phyloP scores from a whole-genome alignment of 768 basidiomycete genomes.

The Lactarius psammicola region DNA sequence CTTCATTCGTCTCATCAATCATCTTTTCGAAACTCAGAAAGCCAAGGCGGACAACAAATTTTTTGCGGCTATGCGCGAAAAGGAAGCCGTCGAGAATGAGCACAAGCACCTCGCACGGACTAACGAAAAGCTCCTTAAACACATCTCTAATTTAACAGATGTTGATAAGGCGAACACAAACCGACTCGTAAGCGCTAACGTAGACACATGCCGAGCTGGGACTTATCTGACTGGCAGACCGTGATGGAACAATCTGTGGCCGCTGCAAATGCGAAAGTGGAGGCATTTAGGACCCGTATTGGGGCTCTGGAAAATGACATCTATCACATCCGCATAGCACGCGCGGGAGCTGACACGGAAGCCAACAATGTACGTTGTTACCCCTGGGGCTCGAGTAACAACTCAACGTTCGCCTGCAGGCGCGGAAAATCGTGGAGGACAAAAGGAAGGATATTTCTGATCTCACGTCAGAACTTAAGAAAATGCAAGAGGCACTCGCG shows the following conservation, averaged over 20 bases:
- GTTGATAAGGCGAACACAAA: conserved; percentile 55
- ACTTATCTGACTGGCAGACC: conserved; percentile 13
- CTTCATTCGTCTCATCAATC: neutral
- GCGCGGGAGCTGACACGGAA: conserved; percentile 3
- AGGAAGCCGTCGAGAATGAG: conserved; percentile 77
- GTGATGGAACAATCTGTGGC: conserved; percentile 22
- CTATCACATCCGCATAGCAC: conserved; percentile 15
- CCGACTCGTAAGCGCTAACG: conserved; percentile 54
- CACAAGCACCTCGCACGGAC: conserved; percentile 60
- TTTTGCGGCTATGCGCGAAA: conserved; percentile 85
- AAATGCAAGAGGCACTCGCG: conserved; percentile 4
- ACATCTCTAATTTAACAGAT: conserved; percentile 64
- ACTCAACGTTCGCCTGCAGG: conserved; percentile 1
- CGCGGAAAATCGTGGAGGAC: conserved; percentile 10
- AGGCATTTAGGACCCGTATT: conserved; percentile 8
- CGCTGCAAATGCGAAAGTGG: conserved; percentile 4
- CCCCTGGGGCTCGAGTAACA: neutral
- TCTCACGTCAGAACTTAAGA: conserved; percentile 10
- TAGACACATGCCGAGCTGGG: neutral
- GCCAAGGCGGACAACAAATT: conserved; percentile 96
- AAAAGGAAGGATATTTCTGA: conserved; percentile 11
- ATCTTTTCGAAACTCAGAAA: conserved; percentile 53
- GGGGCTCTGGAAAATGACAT: conserved; percentile 1
- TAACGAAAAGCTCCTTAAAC: conserved; percentile 57
- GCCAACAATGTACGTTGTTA: conserved; percentile 11